Evolutionary conservation across 768 basidiomycete genomes (phyloP).

Genomic region (Coprinopsis marcescibilis): DNA sequence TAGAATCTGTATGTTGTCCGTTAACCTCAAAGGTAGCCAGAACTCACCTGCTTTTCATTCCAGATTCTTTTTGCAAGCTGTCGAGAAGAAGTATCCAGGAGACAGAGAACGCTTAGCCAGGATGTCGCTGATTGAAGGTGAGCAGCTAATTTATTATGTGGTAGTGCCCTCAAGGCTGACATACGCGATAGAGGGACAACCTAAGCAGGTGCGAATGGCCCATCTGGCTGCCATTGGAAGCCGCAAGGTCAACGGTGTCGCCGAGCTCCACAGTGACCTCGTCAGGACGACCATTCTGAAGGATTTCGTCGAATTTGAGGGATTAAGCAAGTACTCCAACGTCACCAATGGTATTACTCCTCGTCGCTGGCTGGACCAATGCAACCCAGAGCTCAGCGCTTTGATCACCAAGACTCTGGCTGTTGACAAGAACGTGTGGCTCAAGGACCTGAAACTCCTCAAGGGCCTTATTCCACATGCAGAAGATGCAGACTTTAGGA

Average conservation of each 20-base stretch:
- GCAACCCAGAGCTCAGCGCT: constrained; percentile 82
- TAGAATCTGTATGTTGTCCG: constrained; percentile 44
- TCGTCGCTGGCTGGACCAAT: constrained; percentile 91
- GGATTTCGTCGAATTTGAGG: constrained; percentile 93
- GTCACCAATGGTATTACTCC: constrained; percentile 96
- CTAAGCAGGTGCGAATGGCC: constrained; percentile 87
- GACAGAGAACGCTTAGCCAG: constrained; percentile 74
- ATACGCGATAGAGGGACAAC: constrained; percentile 61
- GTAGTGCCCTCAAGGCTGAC: not conserved
- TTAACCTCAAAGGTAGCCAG: not conserved
- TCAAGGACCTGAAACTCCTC: constrained; percentile 77
- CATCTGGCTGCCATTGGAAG: constrained; percentile 85
- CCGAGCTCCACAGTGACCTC: constrained; percentile 90
- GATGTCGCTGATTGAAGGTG: constrained; percentile 92
- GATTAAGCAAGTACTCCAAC: constrained; percentile 80
- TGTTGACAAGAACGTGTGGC: constrained; percentile 70
- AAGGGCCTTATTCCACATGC: constrained; percentile 67
- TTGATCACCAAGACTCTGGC: constrained; percentile 83
- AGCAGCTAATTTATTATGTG: constrained; percentile 1
- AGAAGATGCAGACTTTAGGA: constrained; percentile 70
- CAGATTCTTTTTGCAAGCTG: constrained; percentile 73
- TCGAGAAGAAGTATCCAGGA: constrained; percentile 86
- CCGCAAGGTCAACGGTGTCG: constrained; percentile 91
- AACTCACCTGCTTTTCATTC: not conserved
- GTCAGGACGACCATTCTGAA: constrained; percentile 79